phyloP scores from a whole-genome alignment of 768 basidiomycete genomes.

The Rhodocollybia butyracea region DNA sequence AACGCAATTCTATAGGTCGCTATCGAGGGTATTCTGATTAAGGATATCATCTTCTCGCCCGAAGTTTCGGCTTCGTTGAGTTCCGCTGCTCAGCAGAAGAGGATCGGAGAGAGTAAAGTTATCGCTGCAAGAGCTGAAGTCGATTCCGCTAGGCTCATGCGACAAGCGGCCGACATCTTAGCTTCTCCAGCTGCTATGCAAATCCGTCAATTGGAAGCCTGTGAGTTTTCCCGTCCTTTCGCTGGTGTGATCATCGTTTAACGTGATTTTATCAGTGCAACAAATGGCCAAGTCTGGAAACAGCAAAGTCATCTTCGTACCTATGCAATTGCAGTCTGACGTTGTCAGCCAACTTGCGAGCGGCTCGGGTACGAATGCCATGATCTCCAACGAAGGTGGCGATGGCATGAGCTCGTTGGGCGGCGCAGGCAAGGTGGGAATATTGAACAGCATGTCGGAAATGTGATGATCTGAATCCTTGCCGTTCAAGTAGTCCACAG shows the following conservation, averaged over 20 bases:
- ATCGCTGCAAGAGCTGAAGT: conserved; percentile 96
- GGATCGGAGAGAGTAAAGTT: conserved; percentile 94
- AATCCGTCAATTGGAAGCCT: conserved; percentile 92
- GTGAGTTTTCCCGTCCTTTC: conserved; percentile 29
- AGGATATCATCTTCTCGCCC: conserved; percentile 89
- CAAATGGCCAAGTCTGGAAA: conserved; percentile 88
- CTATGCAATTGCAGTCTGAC: conserved; percentile 86
- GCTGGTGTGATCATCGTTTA: background rate
- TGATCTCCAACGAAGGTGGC: conserved; percentile 35
- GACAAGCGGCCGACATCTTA: conserved; percentile 93
- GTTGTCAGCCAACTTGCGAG: conserved; percentile 45
- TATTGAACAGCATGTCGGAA: conserved; percentile 50
- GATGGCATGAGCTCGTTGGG: conserved; percentile 30
- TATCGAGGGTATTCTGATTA: conserved; percentile 94
- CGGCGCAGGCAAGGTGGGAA: conserved; percentile 43
- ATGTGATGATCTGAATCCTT: conserved; percentile 22
- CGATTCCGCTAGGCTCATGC: conserved; percentile 92
- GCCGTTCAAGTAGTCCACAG: background rate
- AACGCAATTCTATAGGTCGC: too few species aligned
- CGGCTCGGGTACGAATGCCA: conserved; percentile 22
- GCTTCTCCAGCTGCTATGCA: conserved; percentile 97
- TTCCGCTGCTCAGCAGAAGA: conserved; percentile 94
- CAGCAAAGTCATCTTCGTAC: conserved; percentile 92
- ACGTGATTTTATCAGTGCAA: conserved; percentile 51
- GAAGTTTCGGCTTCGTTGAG: conserved; percentile 91